Base-by-base conservation (phyloP, 1,284 basidiomycete genomes). In the Tilletia indica region DNA sequence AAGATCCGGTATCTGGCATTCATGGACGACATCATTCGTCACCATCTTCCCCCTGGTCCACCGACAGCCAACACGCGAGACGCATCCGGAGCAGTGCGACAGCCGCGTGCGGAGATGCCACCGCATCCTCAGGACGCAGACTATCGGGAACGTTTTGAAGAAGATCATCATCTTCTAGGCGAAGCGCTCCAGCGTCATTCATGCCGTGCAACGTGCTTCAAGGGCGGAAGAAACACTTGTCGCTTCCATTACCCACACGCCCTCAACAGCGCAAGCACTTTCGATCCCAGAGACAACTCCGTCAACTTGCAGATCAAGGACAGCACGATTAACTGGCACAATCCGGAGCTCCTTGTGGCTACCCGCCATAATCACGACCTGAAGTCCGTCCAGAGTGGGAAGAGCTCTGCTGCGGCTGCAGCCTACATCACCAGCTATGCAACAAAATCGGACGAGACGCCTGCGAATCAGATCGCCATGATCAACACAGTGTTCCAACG, bases 341-440 rank as follows among this genome's bases (percentile, higher is more conserved):
- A 54, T 19, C 51, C 51, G 8, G 51, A 19, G 6, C 16, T 54
- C 4, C 51, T 19, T 4, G 51, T 54, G 19, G 51, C 51, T 6
- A 54, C 51, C 25, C 16, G 51, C 8, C 16, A 54, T 19, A 54
- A 54, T 54, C 51, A 54, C 25, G 51, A 54, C 51, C 51, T 54
- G 5, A 54, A 54, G n/a, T 19, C 25, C 4, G 51, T 54, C 19
- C 51, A 54, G n/a, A 6, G 5, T 19, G 51, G 51, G 6, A 54
- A 19, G 25, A 54, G 51, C 16, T n/a, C 19, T 4, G 51, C 51
- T 6, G 51, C 51, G 16, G 51, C 51, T 19, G 51, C 51, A 5
- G 16, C 51, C 51, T 54, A 54, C 25, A 54, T 54, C 51, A 54
- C 51, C 51, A n/a, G 19, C 51, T 54, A 54, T 31, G 51, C 51